Base-by-base conservation (phyloP, 2,329 filamentous ascomycete genomes). In the Apiospora hydei region DNA sequence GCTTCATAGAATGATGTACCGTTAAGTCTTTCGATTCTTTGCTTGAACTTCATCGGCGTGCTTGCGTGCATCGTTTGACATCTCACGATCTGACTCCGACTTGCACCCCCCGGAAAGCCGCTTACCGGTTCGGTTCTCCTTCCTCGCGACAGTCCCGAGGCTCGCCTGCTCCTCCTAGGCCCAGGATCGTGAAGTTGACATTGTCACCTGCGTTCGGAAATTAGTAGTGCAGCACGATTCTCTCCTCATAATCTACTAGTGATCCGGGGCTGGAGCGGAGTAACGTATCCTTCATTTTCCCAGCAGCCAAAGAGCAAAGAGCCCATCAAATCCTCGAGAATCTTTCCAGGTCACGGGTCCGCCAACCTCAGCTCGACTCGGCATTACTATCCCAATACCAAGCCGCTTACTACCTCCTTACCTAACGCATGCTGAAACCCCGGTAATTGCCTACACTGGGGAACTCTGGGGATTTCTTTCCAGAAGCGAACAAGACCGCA, bases 31-130 rank as follows among this genome's bases (percentile, higher is more conserved):
- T 41, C 57, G 57, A 41, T 64, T 41, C 34, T 57, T 10, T 64
- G 13, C 34, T 34, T 41, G 41, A 18, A 64, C 41, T 34, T 38
- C 34, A 41, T 38, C 34, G 34, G 57, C 34, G 8, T 41, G 57
- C 57, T 64, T 24, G 57, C 57, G 34, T 64, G 57, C 57, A 64
- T 64, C 57, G 57, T 64, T 64, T 64, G 57, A 64, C 57, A 64
- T 64, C 57, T 41, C 57, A 64, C 57, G 30, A 64, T 64, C 57
- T 34, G 10, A 64, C 57, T 24, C 34, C 57, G 57, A 64, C 57
- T 64, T 64, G 7, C 57, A 64, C 34, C 30, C 57, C 57, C 30
- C 18, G 57, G 57, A 34, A 41, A 64, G 57, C 11, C 57, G 57
- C 57, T 64, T 38, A 41, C 34, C 57, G 57, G 13, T 41, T 64